These are phyloP conservation scores for Psilocybe subaeruginosa DNA, from an alignment of 768 basidiomycete species.

Conservation along the genomic window DNA sequence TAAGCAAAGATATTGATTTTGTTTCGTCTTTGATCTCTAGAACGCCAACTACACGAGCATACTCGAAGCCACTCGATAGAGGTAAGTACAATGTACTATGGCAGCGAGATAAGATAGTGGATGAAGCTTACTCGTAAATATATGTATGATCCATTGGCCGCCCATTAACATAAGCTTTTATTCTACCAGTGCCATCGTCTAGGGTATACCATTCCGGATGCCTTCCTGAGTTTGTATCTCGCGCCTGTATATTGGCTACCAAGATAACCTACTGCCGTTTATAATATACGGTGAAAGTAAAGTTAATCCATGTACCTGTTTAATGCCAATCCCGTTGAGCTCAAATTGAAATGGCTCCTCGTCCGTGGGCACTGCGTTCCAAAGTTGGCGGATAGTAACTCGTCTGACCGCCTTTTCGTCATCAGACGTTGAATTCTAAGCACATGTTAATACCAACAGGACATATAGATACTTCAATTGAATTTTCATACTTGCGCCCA, in stretches of 20 bases:
- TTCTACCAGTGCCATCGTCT: conserved; percentile 35
- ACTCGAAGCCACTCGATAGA: conserved; percentile 18
- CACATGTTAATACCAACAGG: not conserved
- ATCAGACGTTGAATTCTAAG: conserved; percentile 18
- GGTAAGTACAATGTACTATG: not conserved
- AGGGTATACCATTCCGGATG: conserved; percentile 17
- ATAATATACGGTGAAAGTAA: not conserved
- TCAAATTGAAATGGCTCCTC: conserved; percentile 1
- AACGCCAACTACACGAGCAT: conserved; percentile 26
- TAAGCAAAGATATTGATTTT: conserved; percentile 29
- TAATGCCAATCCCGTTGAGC: conserved; percentile 15
- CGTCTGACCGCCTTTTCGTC: conserved; percentile 14
- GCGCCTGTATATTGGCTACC: conserved; percentile 22
- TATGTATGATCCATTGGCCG: not conserved
- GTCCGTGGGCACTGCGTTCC: conserved; percentile 8
- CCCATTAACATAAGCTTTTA: conserved; percentile 18
- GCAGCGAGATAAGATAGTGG: not conserved
- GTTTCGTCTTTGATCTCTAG: conserved; percentile 20
- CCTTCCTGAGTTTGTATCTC: not conserved
- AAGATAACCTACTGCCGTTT: conserved; percentile 20
- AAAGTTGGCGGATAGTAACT: conserved; percentile 24
- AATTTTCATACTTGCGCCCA: conserved; percentile 1
- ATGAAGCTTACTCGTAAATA: conserved; percentile 10
- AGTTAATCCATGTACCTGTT: conserved; percentile 12
- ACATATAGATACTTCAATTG: not conserved